Percentiles rank a stretch among this genome's conserved stretches.
phyloP scores from a whole-genome alignment of 345 rosid genomes.

The Eucalyptus cloeziana region DNA sequence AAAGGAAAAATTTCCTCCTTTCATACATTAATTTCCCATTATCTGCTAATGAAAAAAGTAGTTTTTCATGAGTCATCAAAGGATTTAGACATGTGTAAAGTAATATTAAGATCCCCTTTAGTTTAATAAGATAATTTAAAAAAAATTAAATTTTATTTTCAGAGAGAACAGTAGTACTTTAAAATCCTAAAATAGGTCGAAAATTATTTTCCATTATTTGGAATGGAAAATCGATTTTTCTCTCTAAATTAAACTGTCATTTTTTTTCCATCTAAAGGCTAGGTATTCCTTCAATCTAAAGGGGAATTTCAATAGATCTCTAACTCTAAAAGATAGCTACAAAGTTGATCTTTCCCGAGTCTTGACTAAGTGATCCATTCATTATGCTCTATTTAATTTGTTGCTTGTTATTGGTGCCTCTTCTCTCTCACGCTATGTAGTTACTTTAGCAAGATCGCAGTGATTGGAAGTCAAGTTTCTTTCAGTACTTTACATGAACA shows the following conservation, averaged over 20 bases:
- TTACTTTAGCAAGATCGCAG: neutral
- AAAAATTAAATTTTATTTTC: neutral
- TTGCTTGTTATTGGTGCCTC: neutral
- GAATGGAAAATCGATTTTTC: neutral
- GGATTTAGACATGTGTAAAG: neutral
- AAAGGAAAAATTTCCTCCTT: neutral
- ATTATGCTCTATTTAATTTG: neutral
- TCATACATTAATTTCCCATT: neutral
- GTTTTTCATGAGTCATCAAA: neutral
- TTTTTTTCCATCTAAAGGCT: neutral
- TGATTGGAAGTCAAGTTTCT: neutral
- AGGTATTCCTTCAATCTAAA: neutral
- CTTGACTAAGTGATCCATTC: neutral
- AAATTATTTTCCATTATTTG: neutral
- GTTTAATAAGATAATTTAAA: neutral
- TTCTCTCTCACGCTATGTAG: neutral
- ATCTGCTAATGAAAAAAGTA: neutral
- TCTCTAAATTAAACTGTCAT: neutral
- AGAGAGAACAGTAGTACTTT: neutral
- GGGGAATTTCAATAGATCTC: neutral
- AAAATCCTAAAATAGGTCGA: neutral
- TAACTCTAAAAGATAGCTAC: neutral
- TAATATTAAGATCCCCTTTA: neutral
- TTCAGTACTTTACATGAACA: neutral
- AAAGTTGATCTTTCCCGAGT: neutral